Evolutionary conservation across 805 yeast genomes (phyloP), one percentile per base, ranked within the genome.

Genomic region (Yarrowia phangngaensis): DNA sequence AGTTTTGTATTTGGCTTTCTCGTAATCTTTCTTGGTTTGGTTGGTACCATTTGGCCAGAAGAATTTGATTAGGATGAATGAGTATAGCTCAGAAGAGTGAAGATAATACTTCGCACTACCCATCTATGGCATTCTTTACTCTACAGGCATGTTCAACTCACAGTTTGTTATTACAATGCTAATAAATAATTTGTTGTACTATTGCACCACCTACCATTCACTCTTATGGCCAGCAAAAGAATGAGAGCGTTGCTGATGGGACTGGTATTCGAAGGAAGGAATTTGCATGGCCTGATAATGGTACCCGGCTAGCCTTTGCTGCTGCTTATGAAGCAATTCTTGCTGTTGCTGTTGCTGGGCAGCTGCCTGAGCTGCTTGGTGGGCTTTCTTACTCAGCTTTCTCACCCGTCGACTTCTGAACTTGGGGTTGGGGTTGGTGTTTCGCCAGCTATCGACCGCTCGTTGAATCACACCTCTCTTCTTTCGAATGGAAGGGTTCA

Each of bases 391-490:
- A 11, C 26, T 19, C 19, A 41, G 20, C 12, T 41, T 41, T n/a
- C 59, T 52, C 8, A 72, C 74, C 30, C 76, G 62, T 34, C 78
- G 67, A n/a, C 70, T 64, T 41, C 75, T 61, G 35, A 66, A 58
- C 4, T 63, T 59, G 13, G 65, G 64, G 47, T 73, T 73, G 7
- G 62, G 57, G 53, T 73, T 64, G 4, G 75, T 67, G 57, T 74
- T 74, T 54, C 78, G 64, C 75, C 75, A 74, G 6, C 70, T 63
- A 52, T 73, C 78, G 12, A 74, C 78, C 1, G 78, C 78, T 22
- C 78, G 63, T 55, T 74, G 78, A 12, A 72, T 66, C 12, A 74
- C 58, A 1, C 78, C 78, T 20, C 75, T 63, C 22, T 70, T 69
- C 36, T 60, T 60, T 19, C 70, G 64, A n/a, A 74, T 60, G 16